Conservation (phyloP, 1,284 basidiomycete genomes). For the Irpex sp. region DNA sequence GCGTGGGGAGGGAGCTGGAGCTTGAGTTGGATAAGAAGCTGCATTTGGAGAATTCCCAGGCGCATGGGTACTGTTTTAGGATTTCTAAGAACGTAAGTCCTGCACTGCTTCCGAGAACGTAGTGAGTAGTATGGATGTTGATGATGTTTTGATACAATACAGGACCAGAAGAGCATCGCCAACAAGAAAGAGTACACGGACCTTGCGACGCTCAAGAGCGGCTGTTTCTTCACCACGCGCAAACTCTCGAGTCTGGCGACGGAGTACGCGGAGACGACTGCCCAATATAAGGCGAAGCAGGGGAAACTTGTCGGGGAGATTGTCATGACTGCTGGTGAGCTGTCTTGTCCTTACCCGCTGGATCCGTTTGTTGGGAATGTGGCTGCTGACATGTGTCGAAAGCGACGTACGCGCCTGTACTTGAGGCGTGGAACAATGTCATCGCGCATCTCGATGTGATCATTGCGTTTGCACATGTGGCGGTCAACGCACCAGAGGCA, state of each 20-base stretch:
- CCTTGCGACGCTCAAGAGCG: conserved; percentile 83
- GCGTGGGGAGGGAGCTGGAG: conserved; percentile 70
- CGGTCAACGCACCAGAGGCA: conserved; percentile 80
- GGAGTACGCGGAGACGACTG: conserved; percentile 70
- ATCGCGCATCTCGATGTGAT: conserved; percentile 93
- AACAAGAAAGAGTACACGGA: conserved; percentile 79
- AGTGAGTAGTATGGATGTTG: background rate
- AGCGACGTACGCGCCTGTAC: conserved; percentile 89
- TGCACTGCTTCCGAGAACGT: background rate
- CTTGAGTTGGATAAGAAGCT: conserved; percentile 96
- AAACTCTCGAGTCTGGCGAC: conserved; percentile 71
- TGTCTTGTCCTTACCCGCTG: conserved; percentile 4
- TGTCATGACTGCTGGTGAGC: conserved; percentile 84
- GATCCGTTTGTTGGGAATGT: background rate
- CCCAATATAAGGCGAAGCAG: conserved; percentile 76
- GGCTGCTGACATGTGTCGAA: background rate
- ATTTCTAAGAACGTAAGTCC: conserved; percentile 84
- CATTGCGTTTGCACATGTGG: conserved; percentile 88
- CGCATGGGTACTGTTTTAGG: conserved; percentile 93
- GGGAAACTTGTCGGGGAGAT: conserved; percentile 89
- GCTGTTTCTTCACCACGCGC: conserved; percentile 90
- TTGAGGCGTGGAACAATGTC: conserved; percentile 86
- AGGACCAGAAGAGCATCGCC: conserved; percentile 46
- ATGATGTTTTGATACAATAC: background rate
- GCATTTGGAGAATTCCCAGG: conserved; percentile 89